Percentiles rank a stretch among this genome's conserved stretches.
Conservation (phyloP, 192 early-diverging fungal species). For the Linnemannia schmuckeri region DNA sequence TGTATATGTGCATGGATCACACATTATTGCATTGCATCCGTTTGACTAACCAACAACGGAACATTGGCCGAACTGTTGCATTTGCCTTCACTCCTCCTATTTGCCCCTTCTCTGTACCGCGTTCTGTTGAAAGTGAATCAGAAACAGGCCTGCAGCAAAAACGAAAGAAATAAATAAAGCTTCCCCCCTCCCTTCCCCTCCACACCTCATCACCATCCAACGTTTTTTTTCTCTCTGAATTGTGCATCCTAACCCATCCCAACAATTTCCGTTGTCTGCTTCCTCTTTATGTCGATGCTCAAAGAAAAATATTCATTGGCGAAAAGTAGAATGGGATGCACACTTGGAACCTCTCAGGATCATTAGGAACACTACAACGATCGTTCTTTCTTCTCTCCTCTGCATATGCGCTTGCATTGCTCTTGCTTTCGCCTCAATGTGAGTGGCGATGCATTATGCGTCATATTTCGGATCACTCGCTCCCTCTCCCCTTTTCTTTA, state of each 20-base stretch:
- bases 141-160: constrained; percentile 18
- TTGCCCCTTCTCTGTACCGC: neutral
- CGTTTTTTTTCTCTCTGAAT: neutral
- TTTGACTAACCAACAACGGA: neutral
- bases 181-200: neutral
- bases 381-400: neutral
- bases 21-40: neutral
- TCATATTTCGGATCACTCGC: too few species aligned
- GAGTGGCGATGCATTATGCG: too few species aligned
- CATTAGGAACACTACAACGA: neutral
- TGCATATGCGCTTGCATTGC: too few species aligned
- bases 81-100: neutral
- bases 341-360: constrained; percentile 1
- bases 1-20: too few species aligned
- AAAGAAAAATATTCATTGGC: neutral
- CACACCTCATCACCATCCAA: neutral
- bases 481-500: too few species aligned
- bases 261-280: neutral
- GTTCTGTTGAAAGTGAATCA: constrained; percentile 5
- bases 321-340: neutral
- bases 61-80: neutral
- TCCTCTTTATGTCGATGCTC: neutral
- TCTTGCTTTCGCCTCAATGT: too few species aligned
- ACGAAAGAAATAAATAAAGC: too few species aligned
- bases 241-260: neutral